Evolutionary conservation across 2,329 filamentous ascomycete species (phyloP), one percentile per base, ranked within the genome.

Genomic region (Aspergillus japonicus): DNA sequence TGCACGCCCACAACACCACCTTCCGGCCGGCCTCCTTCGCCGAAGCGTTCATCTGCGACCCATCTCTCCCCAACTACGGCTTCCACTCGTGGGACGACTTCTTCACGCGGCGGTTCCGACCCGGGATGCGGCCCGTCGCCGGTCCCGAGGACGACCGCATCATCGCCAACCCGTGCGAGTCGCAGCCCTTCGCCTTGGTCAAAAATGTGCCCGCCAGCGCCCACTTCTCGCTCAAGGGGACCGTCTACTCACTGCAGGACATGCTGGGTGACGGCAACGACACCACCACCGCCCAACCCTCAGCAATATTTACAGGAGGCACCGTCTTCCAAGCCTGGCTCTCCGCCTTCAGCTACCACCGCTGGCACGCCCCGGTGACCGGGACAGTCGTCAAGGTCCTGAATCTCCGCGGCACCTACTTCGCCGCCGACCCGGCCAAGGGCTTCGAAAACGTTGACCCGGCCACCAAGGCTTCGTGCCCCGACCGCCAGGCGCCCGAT

Each of bases 241-340:
- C 89, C 71, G 86, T 86, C 0, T 90, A 90, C 75, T 88, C 85
- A 0, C 72, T 88, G 23, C 64, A 77, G 2, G 83, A 89, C 69
- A 89, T 89, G 85, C 78, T 90, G 4, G 82, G 77, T 0, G 74
- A 84, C 65, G 84, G 88, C 65, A 67, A 77, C 0, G 39, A 44
- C 12, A 71, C 84, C 1, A 63, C 75, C 1, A 21, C 50, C 7
- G 26, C 7, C 26, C 26, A 8, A 2, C 26, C 26, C 8, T 29
- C 26, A 29, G 26, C 26, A 8, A 3, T 83, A 1, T 90, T 90
- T 65, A 81, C 77, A 0, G 83, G 83, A 8, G 88, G 85, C 2
- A 89, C 85, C 0, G 78, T 90, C 31, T 90, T 89, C 73, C 88
- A 91, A 68, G 88, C 87, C 0, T 90, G 89, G 69, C 75, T 91